These are phyloP conservation scores for Candida tropicalis DNA, from an alignment of 1,139 yeast species.

Conservation along the genomic window DNA sequence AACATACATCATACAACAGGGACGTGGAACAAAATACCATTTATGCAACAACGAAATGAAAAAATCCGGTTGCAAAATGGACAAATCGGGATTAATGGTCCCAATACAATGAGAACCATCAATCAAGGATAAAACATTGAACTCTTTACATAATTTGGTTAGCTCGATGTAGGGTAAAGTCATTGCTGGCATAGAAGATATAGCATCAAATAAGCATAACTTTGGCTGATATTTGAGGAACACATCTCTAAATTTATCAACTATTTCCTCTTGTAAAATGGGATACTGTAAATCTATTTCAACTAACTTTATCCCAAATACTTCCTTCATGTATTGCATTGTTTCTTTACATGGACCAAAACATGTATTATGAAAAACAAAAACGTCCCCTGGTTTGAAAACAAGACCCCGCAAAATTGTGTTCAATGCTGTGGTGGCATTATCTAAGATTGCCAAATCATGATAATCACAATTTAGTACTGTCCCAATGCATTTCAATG, in stretches of 20 bases:
- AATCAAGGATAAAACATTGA: constrained; percentile 54
- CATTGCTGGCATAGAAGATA: constrained; percentile 67
- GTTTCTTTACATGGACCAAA: constrained; percentile 63
- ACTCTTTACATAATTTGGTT: constrained; percentile 47
- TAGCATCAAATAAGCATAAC: constrained; percentile 60
- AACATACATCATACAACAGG: constrained; percentile 63
- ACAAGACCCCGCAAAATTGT: constrained; percentile 57
- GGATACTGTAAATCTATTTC: constrained; percentile 52
- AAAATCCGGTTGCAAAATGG: constrained; percentile 57
- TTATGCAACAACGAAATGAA: constrained; percentile 67
- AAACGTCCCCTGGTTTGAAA: constrained; percentile 54
- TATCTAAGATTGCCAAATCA: constrained; percentile 53
- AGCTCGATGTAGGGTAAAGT: constrained; percentile 57
- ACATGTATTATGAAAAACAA: constrained; percentile 53
- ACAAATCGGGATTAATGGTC: constrained; percentile 40
- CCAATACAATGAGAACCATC: constrained; percentile 81
- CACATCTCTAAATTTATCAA: constrained; percentile 40
- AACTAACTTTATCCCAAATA: constrained; percentile 45
- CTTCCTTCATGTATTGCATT: constrained; percentile 45
- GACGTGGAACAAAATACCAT: constrained; percentile 64
- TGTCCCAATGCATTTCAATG: constrained; percentile 36
- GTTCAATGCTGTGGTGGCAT: constrained; percentile 67
- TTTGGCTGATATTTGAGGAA: constrained; percentile 29
- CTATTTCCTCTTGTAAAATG: constrained; percentile 46
- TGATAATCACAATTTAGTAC: constrained; percentile 46